A percentile compares a stretch with the other conserved stretches of the same genome.
Evolutionary conservation across 2,329 filamentous ascomycete genomes (phyloP).

Genomic region (Colletotrichum lupini): DNA sequence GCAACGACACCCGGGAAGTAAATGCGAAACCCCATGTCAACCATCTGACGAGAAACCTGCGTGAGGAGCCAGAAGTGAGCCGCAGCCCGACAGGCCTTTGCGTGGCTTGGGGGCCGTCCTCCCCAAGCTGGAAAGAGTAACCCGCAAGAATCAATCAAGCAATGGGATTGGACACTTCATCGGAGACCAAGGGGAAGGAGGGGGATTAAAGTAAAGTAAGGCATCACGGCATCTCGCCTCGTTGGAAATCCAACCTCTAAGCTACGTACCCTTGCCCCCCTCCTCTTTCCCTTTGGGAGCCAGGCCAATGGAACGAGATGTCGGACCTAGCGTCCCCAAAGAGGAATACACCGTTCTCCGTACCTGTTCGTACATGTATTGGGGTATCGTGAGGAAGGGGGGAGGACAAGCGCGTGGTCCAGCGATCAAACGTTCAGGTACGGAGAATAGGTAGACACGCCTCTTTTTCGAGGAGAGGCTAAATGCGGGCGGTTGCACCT

Average conservation of each 20-base stretch:
- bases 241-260: background rate
- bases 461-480: background rate
- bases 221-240: slow-evolving; percentile 3
- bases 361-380: background rate
- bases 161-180: slow-evolving; percentile 5
- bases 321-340: slow-evolving; percentile 18
- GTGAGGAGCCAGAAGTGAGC: background rate
- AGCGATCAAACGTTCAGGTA: slow-evolving; percentile 16
- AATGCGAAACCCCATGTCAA: background rate
- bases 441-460: background rate
- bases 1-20: background rate
- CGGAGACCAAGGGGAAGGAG: background rate
- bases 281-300: background rate
- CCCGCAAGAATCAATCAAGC: background rate
- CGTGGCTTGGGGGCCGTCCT: background rate
- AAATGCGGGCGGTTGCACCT: background rate
- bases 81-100: background rate
- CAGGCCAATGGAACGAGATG: slow-evolving; percentile 21
- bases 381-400: background rate
- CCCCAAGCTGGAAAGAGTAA: background rate
- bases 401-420: background rate
- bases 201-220: background rate
- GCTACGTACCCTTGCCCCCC: background rate
- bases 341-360: slow-evolving; percentile 2
- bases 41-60: background rate